Evolutionary conservation across 371 early-diverging fungal genomes (phyloP), one percentile per base, ranked within the genome.

Genomic region (Mucor plumbeus): DNA sequence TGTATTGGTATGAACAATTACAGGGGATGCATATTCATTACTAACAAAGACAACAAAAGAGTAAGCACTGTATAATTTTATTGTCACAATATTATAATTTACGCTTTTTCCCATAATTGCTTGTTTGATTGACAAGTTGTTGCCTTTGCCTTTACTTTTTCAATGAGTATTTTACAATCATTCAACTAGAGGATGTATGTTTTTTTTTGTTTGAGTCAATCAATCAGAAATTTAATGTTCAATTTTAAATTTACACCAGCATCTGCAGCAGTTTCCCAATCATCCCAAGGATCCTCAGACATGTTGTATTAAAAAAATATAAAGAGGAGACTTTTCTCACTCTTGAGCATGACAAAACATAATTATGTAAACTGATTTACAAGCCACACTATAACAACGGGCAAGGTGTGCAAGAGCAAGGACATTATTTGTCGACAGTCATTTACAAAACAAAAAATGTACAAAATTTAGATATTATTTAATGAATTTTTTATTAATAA

Each of bases 231-330:
- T 13, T 40, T 53, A 19, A 15, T 2, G 3, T 57, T 38, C 38
- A 38, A 38, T 38, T 11, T 53, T 35, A 44, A 48, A n/a, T 60
- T 65, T 72, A 76, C 79, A 19, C 70, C 74, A 40, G 79, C 79
- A 64, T 76, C 79, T 33, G 79, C 77, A 39, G 77, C 79, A 48
- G 74, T 67, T 68, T 79, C 79, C 79, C 79, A 76, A 65, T 79
- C 79, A 65, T 79, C 77, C 79, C 77, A 79, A 40, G 79, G 79
- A 57, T 79, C 76, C 34, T 68, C 65, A 54, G 67, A 47, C 70
- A 76, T 71, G 19, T 41, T 40, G 15, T 43, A 36, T 53, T 31
- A 7, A 11, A 31, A 41, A 31, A 8, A 17, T 38, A 56, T 41
- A 54, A 63, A 63, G 33, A 56, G n/a, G 39, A 35, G 40, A 4